These are phyloP conservation scores for Aleurites moluccanus DNA, from an alignment of 441 rosid genomes.

Conservation along the genomic window DNA sequence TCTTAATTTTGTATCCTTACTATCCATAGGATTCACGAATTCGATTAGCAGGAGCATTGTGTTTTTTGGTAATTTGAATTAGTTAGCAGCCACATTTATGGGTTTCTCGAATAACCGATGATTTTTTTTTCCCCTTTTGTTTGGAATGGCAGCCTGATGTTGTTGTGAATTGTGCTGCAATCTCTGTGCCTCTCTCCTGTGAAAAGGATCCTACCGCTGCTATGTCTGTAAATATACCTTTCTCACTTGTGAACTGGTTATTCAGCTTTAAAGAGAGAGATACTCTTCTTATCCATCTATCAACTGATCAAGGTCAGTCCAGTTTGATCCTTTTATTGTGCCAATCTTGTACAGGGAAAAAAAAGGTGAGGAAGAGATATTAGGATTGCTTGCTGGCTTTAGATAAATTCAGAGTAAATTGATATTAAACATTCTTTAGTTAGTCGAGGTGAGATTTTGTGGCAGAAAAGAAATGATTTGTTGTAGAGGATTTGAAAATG, in stretches of 20 bases:
- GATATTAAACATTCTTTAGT: background rate
- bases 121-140: background rate
- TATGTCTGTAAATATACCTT: slow-evolving; percentile 69
- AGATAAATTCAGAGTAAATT: background rate
- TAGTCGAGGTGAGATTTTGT: background rate
- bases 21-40: background rate
- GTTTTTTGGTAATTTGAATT: background rate
- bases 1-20: background rate
- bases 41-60: no score
- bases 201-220: slow-evolving; percentile 71
- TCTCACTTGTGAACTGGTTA: slow-evolving; percentile 65
- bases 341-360: background rate
- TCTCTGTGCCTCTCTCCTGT: slow-evolving; percentile 79
- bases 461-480: background rate
- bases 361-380: background rate
- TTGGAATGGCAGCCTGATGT: slow-evolving; percentile 60
- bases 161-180: slow-evolving; percentile 84
- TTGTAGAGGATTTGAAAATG: background rate
- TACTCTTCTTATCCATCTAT: slow-evolving; percentile 70
- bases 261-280: slow-evolving; percentile 36
- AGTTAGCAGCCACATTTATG: background rate
- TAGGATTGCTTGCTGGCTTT: background rate
- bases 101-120: background rate
- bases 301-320: slow-evolving; percentile 80
- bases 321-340: slow-evolving; percentile 4